These are phyloP conservation scores for Asterella californica DNA, from an alignment of 225 moss, liverwort and hornwort genomes.

Conservation along the genomic window DNA sequence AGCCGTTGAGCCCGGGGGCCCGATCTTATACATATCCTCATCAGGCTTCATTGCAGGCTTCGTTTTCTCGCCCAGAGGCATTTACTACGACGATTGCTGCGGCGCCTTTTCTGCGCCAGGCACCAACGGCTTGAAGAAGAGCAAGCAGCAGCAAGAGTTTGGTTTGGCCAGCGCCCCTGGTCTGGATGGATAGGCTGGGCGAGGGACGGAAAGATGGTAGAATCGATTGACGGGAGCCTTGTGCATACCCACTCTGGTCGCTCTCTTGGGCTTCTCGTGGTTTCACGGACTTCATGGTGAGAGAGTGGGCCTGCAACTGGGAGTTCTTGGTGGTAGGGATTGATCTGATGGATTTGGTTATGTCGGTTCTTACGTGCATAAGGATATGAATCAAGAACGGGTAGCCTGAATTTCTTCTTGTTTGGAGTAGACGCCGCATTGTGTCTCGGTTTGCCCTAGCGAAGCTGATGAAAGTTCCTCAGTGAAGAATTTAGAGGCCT, in stretches of 20 bases:
- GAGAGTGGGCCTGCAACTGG: not conserved
- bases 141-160: not conserved
- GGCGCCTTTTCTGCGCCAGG: not conserved
- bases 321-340: not conserved
- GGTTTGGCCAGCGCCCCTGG: not conserved
- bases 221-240: slow-evolving; percentile 9
- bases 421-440: not conserved
- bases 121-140: not conserved
- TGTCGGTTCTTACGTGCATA: not conserved
- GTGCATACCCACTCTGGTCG: not conserved
- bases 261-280: not conserved
- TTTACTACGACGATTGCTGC: not conserved
- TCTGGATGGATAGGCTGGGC: not conserved
- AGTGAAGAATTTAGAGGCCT: not conserved
- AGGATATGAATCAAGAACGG: not conserved
- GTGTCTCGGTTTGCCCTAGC: not conserved
- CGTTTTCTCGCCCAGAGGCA: not conserved
- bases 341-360: not conserved
- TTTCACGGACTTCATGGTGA: not conserved
- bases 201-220: not conserved
- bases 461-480: not conserved
- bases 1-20: slow-evolving; percentile 32
- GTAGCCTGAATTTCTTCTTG: not conserved
- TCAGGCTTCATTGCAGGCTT: not conserved
- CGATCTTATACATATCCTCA: not conserved